Evolutionary conservation across 2,329 filamentous ascomycete species (phyloP).

Genomic region (Pseudogymnoascus sp.): DNA sequence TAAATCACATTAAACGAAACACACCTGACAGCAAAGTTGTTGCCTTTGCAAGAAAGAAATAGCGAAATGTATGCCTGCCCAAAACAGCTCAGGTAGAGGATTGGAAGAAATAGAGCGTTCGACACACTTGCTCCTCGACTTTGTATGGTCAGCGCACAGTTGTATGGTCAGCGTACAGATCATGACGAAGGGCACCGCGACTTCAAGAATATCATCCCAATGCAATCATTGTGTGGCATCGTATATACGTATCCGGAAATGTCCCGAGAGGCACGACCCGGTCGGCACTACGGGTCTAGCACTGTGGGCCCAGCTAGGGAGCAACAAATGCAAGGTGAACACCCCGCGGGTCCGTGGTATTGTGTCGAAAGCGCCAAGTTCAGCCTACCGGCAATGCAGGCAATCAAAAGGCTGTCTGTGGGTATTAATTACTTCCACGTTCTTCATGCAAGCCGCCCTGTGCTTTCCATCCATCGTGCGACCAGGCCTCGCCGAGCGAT

Average conservation of each 20-base stretch:
- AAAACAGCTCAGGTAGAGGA: neutral
- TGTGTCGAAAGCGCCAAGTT: neutral
- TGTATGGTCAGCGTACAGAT: too few species aligned
- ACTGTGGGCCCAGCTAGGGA: neutral
- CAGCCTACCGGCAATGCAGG: slow-evolving; percentile 4
- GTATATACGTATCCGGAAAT: slow-evolving; percentile 5
- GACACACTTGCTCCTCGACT: neutral
- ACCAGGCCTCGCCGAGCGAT: neutral
- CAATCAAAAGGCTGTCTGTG: slow-evolving; percentile 5
- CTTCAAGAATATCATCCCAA: neutral
- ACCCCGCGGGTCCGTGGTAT: neutral
- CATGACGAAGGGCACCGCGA: neutral
- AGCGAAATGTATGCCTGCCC: neutral
- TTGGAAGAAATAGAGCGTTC: neutral
- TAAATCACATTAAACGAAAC: slow-evolving; percentile 5
- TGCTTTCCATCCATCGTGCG: neutral
- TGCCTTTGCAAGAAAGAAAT: neutral
- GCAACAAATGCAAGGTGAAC: neutral
- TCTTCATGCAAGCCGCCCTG: neutral
- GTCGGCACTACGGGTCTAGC: neutral
- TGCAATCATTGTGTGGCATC: neutral
- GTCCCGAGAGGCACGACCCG: slow-evolving; percentile 4
- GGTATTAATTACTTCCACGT: slow-evolving; percentile 3
- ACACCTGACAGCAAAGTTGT: neutral
- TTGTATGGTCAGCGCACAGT: too few species aligned